Percentiles rank a stretch among this genome's conserved stretches.
Conservation (phyloP, 2,329 filamentous ascomycete species). For the Apiospora pterosperma region DNA sequence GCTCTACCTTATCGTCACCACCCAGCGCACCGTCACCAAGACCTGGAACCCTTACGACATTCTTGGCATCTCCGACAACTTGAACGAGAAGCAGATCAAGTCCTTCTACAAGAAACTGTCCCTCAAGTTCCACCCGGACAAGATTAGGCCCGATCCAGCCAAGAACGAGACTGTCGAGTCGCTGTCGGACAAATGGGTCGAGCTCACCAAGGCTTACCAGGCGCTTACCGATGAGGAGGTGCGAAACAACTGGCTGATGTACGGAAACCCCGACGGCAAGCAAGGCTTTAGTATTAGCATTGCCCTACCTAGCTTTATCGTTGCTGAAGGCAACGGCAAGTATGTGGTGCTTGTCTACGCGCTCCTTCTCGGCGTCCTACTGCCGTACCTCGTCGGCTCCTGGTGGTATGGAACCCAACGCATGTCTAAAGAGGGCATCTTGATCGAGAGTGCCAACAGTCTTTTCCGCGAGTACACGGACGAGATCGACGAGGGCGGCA, state of each 20-base stretch:
- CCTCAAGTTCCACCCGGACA: conserved; percentile 88
- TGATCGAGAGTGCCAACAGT: conserved; percentile 90
- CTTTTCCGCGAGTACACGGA: conserved; percentile 93
- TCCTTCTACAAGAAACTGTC: conserved; percentile 85
- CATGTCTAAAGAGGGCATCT: conserved; percentile 87
- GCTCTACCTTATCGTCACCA: conserved; percentile 84
- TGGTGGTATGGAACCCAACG: conserved; percentile 99
- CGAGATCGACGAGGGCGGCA: conserved; percentile 72
- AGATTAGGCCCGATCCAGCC: conserved; percentile 74
- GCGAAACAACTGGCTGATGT: conserved; percentile 94
- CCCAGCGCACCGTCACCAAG: conserved; percentile 67
- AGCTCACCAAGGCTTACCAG: conserved; percentile 97
- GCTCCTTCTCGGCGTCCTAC: conserved; percentile 77
- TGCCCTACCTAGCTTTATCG: conserved; percentile 86
- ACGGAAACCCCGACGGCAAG: conserved; percentile 95
- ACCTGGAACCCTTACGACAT: conserved; percentile 98
- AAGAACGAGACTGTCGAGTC: conserved; percentile 87
- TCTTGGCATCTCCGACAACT: conserved; percentile 79
- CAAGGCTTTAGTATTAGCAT: conserved; percentile 98
- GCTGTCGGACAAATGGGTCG: conserved; percentile 86
- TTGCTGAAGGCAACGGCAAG: conserved; percentile 92
- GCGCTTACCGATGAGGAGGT: conserved; percentile 95
- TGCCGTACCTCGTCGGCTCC: conserved; percentile 89
- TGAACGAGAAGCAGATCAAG: conserved; percentile 88
- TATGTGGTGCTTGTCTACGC: conserved; percentile 92